Evolutionary conservation across 164 flowering plant species (phyloP), one percentile per base, ranked within the genome.

Genomic region (Sextonia rubra): DNA sequence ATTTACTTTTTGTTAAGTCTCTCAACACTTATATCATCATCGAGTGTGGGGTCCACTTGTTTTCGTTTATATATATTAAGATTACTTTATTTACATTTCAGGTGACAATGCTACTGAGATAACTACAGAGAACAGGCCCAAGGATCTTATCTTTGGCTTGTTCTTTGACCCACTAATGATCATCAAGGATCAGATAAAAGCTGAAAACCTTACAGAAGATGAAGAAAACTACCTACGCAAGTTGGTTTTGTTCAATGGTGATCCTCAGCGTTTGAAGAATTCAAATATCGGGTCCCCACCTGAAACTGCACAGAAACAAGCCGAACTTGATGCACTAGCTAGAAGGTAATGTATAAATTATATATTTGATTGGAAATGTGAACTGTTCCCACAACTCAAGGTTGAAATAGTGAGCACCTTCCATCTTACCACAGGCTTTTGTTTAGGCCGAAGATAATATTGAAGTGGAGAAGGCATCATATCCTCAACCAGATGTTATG

Each of bases 141-240:
- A 80, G 80, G 97, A 91, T 20, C 62, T 77, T n/a, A 70, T 90
- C 72, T 92, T 84, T 78, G 95, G 88, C 71, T 88, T 92, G 95
- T 92, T 92, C 83, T 71, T 92, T 25, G 86, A 89, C 73, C 99
- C 99, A 17, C 78, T 92, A 12, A 71, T 92, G 85, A 81, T 92
- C 72, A 83, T 94, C 17, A 94, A 90, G 79, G 97, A 92, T 11
- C 99, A 94, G 79, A 91, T 94, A 49, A 92, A 82, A 83, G 95
- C 94, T 9, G 78, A 77, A 64, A 85, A 82, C 60, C 95, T 94
- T 37, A 77, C 91, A 26, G 91, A 85, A 32, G 82, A 64, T 12
- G 93, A 91, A 84, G 97, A 89, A 74, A 84, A 81, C 18, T 90
- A 92, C 74, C 85, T 94, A 20, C 67, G 85, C 71, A 89, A 83